Base-by-base conservation (phyloP, 495 filamentous ascomycete species). In the Cladorrhinum samala region DNA sequence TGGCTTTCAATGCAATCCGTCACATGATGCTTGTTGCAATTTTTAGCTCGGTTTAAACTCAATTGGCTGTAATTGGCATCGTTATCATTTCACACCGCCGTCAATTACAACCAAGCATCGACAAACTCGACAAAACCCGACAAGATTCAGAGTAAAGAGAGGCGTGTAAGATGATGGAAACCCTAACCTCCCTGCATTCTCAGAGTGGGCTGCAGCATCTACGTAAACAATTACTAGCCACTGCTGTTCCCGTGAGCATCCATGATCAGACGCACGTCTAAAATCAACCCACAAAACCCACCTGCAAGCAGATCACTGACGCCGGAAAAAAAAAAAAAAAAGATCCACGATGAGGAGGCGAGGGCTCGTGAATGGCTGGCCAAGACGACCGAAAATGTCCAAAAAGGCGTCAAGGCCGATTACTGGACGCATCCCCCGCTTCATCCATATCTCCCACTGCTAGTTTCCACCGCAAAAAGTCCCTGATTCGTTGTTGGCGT, bases 231-330 rank as follows among this genome's bases (percentile, higher is more conserved):
- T n/a, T n/a, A n/a, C n/a, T n/a, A n/a, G n/a, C n/a, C 52, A 54
- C 18, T 80, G 78, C 59, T 79, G 78, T 57, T 51, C 59, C 36
- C 66, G 61, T 14, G 70, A 71, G 1, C 73, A 77, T 58, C n/a
- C n/a, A n/a, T n/a, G n/a, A n/a, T n/a, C 72, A 80, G 50, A 36
- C 41, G 4, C 24, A 56, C 2, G 53, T 78, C 53, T 52, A 64
- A n/a, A n/a, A 19, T 16, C 59, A 5, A 48, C 36, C 6, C 76
- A 81, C 60, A 72, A 72, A n/a, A 54, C 18, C 30, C 4, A 61
- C 62, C 21, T 81, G 78, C 64, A 72, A 62, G n/a, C 51, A 21
- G 1, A 64, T 78, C 56, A 65, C 55, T 42, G 62, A 59, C n/a
- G 25, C 41, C 17, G 55, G 30, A 20, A 52, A 49, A 1, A 41